Percentiles rank a stretch among this genome's conserved stretches.
phyloP scores from a whole-genome alignment of 345 rosid genomes.

The Sisymbrium altissimum region DNA sequence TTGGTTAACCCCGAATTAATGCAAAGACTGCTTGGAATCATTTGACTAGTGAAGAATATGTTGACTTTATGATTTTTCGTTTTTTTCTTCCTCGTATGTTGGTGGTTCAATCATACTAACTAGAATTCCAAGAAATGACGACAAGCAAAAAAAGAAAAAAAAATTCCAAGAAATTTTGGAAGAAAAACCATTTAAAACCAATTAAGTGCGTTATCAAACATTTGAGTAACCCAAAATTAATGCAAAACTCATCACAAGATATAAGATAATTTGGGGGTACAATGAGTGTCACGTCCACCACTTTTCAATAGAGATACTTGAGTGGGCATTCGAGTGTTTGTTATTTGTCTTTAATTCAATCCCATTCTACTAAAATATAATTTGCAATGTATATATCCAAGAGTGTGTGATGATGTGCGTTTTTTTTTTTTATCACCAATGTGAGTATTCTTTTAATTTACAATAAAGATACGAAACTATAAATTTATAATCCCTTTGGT shows the following conservation, averaged over 20 bases:
- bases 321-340: constrained; percentile 33
- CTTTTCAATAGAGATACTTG: constrained; percentile 28
- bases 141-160: too few species aligned
- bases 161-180: too few species aligned
- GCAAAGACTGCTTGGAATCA: not conserved
- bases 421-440: not conserved
- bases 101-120: not conserved
- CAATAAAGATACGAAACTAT: not conserved
- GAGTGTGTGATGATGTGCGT: constrained; percentile 11
- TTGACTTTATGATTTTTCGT: not conserved
- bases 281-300: constrained; percentile 26
- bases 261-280: constrained; percentile 11
- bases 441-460: not conserved
- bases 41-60: constrained; percentile 1
- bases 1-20: not conserved
- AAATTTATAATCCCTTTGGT: constrained; percentile 14
- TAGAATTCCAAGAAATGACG: too few species aligned
- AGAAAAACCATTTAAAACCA: not conserved
- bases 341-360: constrained; percentile 30
- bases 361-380: not conserved
- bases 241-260: constrained; percentile 9
- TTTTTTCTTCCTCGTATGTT: not conserved
- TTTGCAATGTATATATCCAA: not conserved
- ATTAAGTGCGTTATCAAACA: not conserved
- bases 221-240: not conserved